Evolutionary conservation across 345 rosid species (phyloP).

Genomic region (Moringa oleifera): DNA sequence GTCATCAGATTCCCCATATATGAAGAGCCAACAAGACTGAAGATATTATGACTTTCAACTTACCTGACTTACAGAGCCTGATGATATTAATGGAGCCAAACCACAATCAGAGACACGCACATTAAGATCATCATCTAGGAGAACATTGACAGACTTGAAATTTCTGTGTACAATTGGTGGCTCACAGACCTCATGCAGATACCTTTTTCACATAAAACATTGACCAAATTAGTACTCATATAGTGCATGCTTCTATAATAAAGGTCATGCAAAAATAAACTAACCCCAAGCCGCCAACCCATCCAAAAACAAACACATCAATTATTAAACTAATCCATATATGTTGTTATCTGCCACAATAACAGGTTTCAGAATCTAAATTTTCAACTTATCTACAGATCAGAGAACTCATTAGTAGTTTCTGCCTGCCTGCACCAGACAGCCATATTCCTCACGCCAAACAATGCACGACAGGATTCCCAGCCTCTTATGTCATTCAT

Average conservation of each 20-base stretch:
- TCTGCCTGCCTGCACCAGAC: too few species aligned
- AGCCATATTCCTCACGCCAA: too few species aligned
- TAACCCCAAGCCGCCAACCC: background rate
- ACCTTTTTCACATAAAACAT: conserved; percentile 41
- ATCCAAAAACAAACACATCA: background rate
- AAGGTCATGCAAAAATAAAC: background rate
- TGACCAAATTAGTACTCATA: conserved; percentile 12
- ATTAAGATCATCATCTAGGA: conserved; percentile 79
- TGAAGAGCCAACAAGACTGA: background rate
- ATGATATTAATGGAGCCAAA: conserved; percentile 73
- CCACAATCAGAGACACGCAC: conserved; percentile 90
- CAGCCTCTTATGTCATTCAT: too few species aligned
- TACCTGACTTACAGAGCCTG: conserved; percentile 94
- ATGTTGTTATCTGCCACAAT: background rate
- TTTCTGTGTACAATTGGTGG: conserved; percentile 86
- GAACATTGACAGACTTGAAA: conserved; percentile 79
- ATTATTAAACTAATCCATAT: background rate
- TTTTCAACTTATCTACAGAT: too few species aligned
- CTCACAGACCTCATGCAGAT: conserved; percentile 89
- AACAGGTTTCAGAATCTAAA: background rate
- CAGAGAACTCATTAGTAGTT: too few species aligned
- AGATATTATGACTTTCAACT: conserved; percentile 13
- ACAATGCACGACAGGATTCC: too few species aligned
- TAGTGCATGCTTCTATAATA: conserved; percentile 1
- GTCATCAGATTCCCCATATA: conserved; percentile 2